These are phyloP conservation scores for Lentinula sp. DNA, from an alignment of 768 basidiomycete genomes.

Conservation along the genomic window DNA sequence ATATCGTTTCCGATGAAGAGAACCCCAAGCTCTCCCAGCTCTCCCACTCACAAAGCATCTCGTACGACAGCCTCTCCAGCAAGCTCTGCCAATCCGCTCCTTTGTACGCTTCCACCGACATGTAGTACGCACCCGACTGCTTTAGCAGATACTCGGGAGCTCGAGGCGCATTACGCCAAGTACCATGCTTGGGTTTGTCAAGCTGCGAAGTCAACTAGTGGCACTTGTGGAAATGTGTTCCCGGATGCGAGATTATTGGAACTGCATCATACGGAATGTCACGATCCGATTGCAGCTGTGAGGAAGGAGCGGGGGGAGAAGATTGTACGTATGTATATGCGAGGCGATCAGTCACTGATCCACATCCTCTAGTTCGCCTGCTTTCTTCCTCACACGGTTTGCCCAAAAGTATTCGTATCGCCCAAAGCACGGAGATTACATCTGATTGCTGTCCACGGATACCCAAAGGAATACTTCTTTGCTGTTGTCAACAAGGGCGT, in stretches of 20 bases:
- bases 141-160: conserved; percentile 59
- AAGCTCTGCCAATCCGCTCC: conserved; percentile 30
- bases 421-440: conserved; percentile 78
- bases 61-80: conserved; percentile 4
- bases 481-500: conserved; percentile 89
- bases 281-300: conserved; percentile 78
- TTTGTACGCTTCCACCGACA: conserved; percentile 80
- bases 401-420: conserved; percentile 54
- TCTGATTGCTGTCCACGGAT: conserved; percentile 75
- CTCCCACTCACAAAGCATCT: neutral
- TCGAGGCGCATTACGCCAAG: conserved; percentile 79
- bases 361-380: conserved; percentile 60
- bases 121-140: conserved; percentile 64
- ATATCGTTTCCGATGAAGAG: neutral
- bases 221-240: conserved; percentile 69
- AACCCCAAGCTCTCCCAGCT: neutral
- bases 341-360: neutral
- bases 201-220: conserved; percentile 25
- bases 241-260: conserved; percentile 76
- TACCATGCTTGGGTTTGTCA: conserved; percentile 84
- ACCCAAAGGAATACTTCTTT: conserved; percentile 89
- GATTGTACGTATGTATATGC: conserved; percentile 49
- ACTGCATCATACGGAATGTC: conserved; percentile 84
- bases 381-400: conserved; percentile 45
- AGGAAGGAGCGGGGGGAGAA: conserved; percentile 78